Base-by-base conservation (phyloP, 495 filamentous ascomycete genomes). In the Patellaria atrata region DNA sequence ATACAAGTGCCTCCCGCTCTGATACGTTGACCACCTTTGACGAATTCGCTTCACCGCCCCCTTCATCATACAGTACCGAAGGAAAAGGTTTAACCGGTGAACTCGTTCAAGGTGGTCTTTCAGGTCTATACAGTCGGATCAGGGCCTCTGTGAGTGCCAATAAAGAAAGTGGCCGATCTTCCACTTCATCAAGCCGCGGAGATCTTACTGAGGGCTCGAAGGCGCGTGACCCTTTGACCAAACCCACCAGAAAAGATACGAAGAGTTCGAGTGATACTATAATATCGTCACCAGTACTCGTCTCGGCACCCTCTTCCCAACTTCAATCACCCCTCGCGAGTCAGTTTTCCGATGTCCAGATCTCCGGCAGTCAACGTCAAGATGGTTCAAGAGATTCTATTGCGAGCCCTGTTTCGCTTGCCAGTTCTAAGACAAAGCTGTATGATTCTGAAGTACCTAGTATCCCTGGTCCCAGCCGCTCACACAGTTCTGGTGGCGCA, bases 21-120 rank as follows among this genome's bases (percentile, higher is more conserved):
- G 77, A 77, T 21, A 65, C 70, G 22, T 62, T 92, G 9, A 93
- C 83, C 7, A 83, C 80, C 13, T 94, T 94, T 59, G 85, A 86
- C 56, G 84, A 91, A 30, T 82, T 89, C 37, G 77, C 65, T 8
- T 70, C 63, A 30, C 77, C 59, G 40, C 79, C 60, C 34, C 69
- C 54, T 15, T 54, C 70, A 0, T 55, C 60, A 12, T 61, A 71
- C 3, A 56, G 59, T 12, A 55, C 57, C 16, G 82, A 91, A 42
- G 71, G 59, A 27, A 84, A 82, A 50, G 67, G 68, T 6, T 59
- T 78, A 14, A 62, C 77, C 11, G 71, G 73, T 11, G 83, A 89
- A 30, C 53, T 84, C 3, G 64, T 77, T 4, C 82, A 85, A 33
- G 77, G 82, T 48, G 82, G 85, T 1, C 54, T 94, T 21, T 91